These are phyloP conservation scores for Eucalyptus curtisii DNA, from an alignment of 345 rosid genomes.

Conservation along the genomic window DNA sequence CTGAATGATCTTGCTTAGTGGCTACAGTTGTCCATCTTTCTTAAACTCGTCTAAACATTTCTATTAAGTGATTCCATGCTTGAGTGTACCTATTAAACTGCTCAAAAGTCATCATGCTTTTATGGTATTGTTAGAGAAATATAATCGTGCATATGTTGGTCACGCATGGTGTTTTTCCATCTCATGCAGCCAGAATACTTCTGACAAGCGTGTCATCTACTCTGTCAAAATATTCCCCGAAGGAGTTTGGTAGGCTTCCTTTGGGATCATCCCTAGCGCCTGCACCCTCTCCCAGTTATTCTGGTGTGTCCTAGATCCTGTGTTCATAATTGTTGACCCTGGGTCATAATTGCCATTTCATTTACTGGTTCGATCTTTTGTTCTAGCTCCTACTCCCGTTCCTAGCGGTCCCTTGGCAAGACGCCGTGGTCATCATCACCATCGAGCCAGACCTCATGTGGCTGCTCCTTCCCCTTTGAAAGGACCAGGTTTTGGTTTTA, in stretches of 20 bases:
- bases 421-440: conserved; percentile 41
- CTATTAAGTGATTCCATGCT: neutral
- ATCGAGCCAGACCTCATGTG: conserved; percentile 22
- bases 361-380: conserved; percentile 2
- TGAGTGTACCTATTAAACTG: neutral
- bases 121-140: neutral
- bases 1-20: neutral
- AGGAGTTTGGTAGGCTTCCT: conserved; percentile 18
- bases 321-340: neutral
- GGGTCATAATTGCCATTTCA: neutral
- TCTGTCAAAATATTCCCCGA: conserved; percentile 14
- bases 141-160: neutral
- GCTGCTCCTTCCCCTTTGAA: conserved; percentile 63
- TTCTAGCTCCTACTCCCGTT: conserved; percentile 26
- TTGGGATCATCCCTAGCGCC: conserved; percentile 21
- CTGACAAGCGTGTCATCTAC: conserved; percentile 26
- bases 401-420: conserved; percentile 28
- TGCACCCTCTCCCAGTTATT: conserved; percentile 36
- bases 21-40: neutral
- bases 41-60: neutral
- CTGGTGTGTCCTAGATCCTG: conserved; percentile 5
- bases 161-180: neutral
- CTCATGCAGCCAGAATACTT: conserved; percentile 38
- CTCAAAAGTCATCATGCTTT: neutral
- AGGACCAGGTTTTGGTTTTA: conserved; percentile 24